Base-by-base conservation (phyloP, 768 basidiomycete species). In the Trametes cinnabarina region DNA sequence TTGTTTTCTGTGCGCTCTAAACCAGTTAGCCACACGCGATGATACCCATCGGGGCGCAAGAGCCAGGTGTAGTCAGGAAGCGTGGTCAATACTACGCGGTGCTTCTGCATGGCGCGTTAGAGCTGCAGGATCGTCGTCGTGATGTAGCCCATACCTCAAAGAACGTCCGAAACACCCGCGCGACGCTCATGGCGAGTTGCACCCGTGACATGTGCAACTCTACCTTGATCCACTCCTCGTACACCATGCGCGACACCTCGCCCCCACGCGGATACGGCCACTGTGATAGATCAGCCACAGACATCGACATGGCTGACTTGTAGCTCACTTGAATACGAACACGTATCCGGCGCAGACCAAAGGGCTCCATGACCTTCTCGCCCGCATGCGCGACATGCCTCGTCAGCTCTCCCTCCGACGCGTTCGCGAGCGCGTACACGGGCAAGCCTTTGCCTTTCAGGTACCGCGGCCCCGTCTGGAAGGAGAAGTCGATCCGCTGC, bases 1-100 rank as follows among this genome's bases (percentile, higher is more conserved):
- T 55, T 47, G 49, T 51, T 55, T 28, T 51, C 59, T 23, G 48
- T 48, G 15, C 54, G 59, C 42, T 60, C 59, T 8, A 60, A 37
- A 1, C 53, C 59, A 3, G 34, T 9, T 15, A 60, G 53, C 59
- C 59, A 60, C 15, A 60, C 54, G 2, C 54, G 41, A 28, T 55
- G 54, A 20, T 55, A 55, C 9, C 48, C 53, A 26, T 60, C 59
- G 0, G 42, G 59, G 19, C 48, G 35, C 37, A 60, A 34, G 3
- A 30, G 19, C 59, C 59, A 60, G 11, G 48, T 32, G n/a, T 46
- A 55, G 43, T 47, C 49, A 5, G 15, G 14, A 15, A 44, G 3
- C 4, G 34, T 14, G 3, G 37, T n/a, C 4, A 51, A 34, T 8
- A 12, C 11, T 11, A 47, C n/a, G 3, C 49, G 49, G 17, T 55